phyloP scores from a whole-genome alignment of 208 protist species.

The Wallacemonas sp. region DNA sequence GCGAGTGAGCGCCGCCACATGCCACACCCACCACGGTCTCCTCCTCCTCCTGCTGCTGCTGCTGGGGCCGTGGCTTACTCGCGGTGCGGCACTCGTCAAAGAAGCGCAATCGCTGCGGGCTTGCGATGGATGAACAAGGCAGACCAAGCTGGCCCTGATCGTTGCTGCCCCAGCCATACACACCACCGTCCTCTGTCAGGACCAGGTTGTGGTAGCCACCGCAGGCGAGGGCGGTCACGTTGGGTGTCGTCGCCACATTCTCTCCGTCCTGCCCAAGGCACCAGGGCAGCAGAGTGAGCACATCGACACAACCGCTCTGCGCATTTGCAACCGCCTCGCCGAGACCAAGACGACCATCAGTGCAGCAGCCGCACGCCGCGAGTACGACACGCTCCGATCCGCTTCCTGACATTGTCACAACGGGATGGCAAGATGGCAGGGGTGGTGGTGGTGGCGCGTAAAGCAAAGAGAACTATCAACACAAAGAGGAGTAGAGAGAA shows the following conservation, averaged over 20 bases:
- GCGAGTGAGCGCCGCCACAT: constrained; percentile 49
- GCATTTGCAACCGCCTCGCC: constrained; percentile 22
- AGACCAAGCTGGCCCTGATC: constrained; percentile 82
- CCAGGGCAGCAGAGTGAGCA: constrained; percentile 7
- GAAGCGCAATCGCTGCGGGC: constrained; percentile 48
- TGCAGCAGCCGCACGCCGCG: constrained; percentile 77
- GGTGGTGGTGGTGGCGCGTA: too few species aligned
- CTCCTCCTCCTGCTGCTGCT: neutral
- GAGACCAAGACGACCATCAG: constrained; percentile 79
- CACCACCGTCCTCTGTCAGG: constrained; percentile 49
- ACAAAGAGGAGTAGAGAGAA: neutral
- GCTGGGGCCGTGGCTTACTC: neutral
- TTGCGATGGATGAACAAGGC: neutral
- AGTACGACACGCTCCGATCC: constrained; percentile 17
- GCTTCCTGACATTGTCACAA: neutral
- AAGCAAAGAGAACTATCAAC: neutral
- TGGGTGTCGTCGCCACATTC: constrained; percentile 26
- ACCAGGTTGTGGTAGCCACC: constrained; percentile 87
- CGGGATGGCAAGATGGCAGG: too few species aligned
- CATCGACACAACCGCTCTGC: neutral
- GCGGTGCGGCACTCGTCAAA: constrained; percentile 23
- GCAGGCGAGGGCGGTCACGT: too few species aligned
- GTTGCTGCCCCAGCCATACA: constrained; percentile 82
- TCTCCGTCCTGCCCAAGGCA: neutral
- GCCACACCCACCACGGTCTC: constrained; percentile 24